Evolutionary conservation across 768 basidiomycete genomes (phyloP).

Genomic region (Podaxis sp.): DNA sequence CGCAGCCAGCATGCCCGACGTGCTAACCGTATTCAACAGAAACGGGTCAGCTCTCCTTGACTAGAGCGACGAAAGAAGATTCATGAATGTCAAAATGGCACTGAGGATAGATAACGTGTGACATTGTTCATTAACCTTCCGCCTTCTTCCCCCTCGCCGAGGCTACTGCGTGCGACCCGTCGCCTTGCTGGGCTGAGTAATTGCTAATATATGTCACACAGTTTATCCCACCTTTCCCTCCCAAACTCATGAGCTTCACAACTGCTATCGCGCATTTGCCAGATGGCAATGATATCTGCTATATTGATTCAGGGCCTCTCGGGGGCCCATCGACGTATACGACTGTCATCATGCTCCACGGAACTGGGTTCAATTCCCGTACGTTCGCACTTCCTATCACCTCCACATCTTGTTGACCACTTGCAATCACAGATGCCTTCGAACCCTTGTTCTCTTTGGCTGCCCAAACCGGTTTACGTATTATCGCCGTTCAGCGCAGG

Average conservation of each 20-base stretch:
- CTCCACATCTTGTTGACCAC: too few relatives aligned
- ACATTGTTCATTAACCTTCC: too few relatives aligned
- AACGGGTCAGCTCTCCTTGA: too few relatives aligned
- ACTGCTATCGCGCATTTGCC: conserved; percentile 19
- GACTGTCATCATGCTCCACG: conserved; percentile 34
- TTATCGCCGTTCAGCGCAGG: conserved; percentile 30
- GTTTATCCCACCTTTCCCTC: not conserved
- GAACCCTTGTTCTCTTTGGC: conserved; percentile 24
- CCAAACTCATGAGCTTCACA: not conserved
- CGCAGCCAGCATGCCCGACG: too few relatives aligned
- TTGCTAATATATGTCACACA: not conserved
- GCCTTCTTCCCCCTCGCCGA: too few relatives aligned
- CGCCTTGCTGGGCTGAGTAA: not conserved
- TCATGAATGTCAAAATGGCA: too few relatives aligned
- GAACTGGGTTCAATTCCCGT: conserved; percentile 34
- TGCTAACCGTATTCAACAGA: too few relatives aligned
- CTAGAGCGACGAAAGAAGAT: too few relatives aligned
- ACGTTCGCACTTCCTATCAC: conserved; percentile 14
- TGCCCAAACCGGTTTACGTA: conserved; percentile 25
- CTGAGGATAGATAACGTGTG: too few relatives aligned
- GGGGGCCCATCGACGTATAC: conserved; percentile 31
- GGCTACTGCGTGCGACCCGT: too few relatives aligned
- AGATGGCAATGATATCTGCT: conserved; percentile 29
- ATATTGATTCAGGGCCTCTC: conserved; percentile 34
- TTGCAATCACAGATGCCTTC: conserved; percentile 14